Percentiles rank a stretch among this genome's conserved stretches.
Conservation (phyloP, 495 filamentous ascomycete species). For the Neurospora pannonica region DNA sequence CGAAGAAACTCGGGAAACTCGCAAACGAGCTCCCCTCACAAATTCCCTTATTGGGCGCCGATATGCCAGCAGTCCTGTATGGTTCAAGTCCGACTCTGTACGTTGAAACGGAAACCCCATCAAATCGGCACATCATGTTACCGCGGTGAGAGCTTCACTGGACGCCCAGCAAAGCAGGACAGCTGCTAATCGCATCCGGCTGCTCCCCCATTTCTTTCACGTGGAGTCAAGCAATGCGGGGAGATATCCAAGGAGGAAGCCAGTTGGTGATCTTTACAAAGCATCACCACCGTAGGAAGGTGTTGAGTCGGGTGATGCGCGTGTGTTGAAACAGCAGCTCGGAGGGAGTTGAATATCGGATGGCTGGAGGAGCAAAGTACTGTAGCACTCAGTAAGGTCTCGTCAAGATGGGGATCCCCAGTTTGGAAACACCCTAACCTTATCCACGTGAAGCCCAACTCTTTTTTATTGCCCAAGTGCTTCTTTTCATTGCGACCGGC, state of each 20-base stretch:
- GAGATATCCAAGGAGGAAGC: background rate
- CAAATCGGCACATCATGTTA: background rate
- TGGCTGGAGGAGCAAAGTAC: background rate
- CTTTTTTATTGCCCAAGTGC: background rate
- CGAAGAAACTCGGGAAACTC: too few relatives aligned
- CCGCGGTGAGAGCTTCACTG: background rate
- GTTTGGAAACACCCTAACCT: background rate
- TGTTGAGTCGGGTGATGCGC: background rate
- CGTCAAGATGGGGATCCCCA: background rate
- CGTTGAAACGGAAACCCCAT: background rate
- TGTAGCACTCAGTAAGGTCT: background rate
- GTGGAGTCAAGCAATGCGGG: background rate
- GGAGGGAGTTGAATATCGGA: background rate
- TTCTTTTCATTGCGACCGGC: background rate
- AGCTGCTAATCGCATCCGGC: background rate
- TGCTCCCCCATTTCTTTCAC: background rate
- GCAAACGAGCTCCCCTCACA: too few relatives aligned
- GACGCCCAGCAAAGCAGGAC: background rate
- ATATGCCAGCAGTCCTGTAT: too few relatives aligned
- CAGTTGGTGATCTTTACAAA: background rate
- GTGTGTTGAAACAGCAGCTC: background rate
- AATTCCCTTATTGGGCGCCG: too few relatives aligned
- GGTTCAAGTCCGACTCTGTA: too few relatives aligned
- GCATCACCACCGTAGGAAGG: background rate
- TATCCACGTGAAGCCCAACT: background rate